phyloP scores from a whole-genome alignment of 2,329 filamentous ascomycete genomes.

The Ceratocystiopsis sp. region DNA sequence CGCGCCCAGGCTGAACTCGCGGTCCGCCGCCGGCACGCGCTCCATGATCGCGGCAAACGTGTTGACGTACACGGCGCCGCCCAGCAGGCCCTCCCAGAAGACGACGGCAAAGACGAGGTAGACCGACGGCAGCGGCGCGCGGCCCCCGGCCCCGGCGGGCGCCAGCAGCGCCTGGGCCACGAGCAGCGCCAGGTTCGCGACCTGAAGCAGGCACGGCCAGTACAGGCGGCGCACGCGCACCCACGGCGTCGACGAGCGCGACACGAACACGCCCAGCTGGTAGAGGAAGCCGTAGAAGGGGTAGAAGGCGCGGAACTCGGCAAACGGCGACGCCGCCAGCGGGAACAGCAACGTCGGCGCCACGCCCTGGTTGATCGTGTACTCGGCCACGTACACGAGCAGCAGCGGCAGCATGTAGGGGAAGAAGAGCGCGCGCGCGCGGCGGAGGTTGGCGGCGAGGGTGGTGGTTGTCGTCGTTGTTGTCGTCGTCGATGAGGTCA shows the following conservation, averaged over 20 bases:
- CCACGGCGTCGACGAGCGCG: conserved; percentile 79
- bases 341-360: conserved; percentile 81
- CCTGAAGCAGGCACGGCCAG: conserved; percentile 63
- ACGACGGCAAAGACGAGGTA: conserved; percentile 73
- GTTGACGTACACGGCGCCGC: conserved; percentile 86
- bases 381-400: conserved; percentile 88
- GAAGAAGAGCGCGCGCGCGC: conserved; percentile 53
- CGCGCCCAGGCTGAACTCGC: conserved; percentile 81
- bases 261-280: conserved; percentile 88
- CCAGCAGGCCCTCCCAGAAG: conserved; percentile 88
- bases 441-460: conserved; percentile 39
- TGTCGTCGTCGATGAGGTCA: no score
- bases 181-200: conserved; percentile 59
- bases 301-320: conserved; percentile 73
- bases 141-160: conserved; percentile 1
- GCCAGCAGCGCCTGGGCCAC: conserved; percentile 55
- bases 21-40: conserved; percentile 54
- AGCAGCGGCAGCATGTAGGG: conserved; percentile 79
- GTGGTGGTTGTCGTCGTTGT: conserved; percentile 4
- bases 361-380: conserved; percentile 93
- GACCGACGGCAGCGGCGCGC: conserved; percentile 63
- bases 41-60: conserved; percentile 92
- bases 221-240: conserved; percentile 69
- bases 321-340: conserved; percentile 57
- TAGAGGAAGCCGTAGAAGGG: conserved; percentile 91